These are phyloP conservation scores for Plenodomus tracheiphilus DNA, from an alignment of 2,329 filamentous ascomycete species.

Conservation along the genomic window DNA sequence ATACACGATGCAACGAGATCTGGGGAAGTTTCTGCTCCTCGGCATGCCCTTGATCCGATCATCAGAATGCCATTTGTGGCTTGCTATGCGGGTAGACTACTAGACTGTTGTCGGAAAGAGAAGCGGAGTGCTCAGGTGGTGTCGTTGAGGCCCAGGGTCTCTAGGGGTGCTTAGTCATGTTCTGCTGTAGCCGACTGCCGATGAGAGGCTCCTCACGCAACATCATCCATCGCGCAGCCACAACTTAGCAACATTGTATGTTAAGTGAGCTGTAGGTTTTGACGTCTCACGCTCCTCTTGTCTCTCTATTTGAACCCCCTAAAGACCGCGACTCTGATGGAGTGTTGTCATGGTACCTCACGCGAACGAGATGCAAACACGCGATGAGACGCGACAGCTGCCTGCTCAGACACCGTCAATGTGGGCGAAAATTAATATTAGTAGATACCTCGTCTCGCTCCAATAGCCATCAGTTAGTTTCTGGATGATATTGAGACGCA, in stretches of 20 bases:
- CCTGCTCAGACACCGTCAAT: too few relatives aligned
- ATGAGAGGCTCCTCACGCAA: not conserved
- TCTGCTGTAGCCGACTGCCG: not conserved
- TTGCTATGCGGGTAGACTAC: conserved; percentile 7
- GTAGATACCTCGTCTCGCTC: too few relatives aligned
- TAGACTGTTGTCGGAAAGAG: not conserved
- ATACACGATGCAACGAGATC: conserved; percentile 18
- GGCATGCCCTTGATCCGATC: conserved; percentile 24
- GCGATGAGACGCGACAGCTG: not conserved
- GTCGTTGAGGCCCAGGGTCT: not conserved
- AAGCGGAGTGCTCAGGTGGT: conserved; percentile 1
- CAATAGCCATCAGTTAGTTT: too few relatives aligned
- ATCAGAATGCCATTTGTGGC: conserved; percentile 7
- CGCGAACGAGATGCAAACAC: not conserved
- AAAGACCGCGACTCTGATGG: too few relatives aligned
- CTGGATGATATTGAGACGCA: too few relatives aligned
- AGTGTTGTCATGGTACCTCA: not conserved
- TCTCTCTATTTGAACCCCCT: too few relatives aligned
- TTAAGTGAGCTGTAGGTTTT: too few relatives aligned
- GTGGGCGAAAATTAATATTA: too few relatives aligned
- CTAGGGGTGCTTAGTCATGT: not conserved
- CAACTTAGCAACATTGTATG: not conserved
- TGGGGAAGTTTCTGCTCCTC: conserved; percentile 21
- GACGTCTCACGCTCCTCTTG: too few relatives aligned
- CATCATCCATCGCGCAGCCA: not conserved